Evolutionary conservation across 208 protist species (phyloP).

Genomic region (Crithidia expoeki): DNA sequence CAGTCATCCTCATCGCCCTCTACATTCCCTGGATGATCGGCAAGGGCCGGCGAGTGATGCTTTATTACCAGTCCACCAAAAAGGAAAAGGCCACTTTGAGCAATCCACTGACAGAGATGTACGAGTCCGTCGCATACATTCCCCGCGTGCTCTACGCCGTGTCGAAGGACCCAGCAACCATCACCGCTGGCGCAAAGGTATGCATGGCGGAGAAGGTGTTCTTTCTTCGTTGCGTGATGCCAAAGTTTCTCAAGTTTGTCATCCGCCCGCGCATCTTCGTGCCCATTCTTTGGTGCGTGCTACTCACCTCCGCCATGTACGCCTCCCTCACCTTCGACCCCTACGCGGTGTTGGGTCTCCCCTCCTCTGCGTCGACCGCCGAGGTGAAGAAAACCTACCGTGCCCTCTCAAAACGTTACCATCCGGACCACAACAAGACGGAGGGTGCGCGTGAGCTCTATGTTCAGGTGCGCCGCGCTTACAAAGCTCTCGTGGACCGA

Average conservation of each 20-base stretch:
- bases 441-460: conserved; percentile 89
- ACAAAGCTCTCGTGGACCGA: conserved; percentile 93
- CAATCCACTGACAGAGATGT: conserved; percentile 68
- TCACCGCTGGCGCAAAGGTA: conserved; percentile 69
- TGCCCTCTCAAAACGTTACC: conserved; percentile 76
- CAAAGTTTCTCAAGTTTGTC: conserved; percentile 88
- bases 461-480: conserved; percentile 87
- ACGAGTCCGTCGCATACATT: conserved; percentile 69
- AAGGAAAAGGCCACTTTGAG: conserved; percentile 47
- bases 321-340: conserved; percentile 87
- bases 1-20: conserved; percentile 80
- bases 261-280: conserved; percentile 84
- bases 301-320: conserved; percentile 91
- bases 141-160: conserved; percentile 52
- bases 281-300: conserved; percentile 75
- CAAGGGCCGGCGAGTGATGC: conserved; percentile 46
- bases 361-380: conserved; percentile 50
- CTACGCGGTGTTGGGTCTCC: conserved; percentile 78
- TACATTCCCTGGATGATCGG: conserved; percentile 90
- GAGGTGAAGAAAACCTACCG: conserved; percentile 92
- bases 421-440: conserved; percentile 93
- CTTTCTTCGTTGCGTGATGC: conserved; percentile 81
- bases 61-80: conserved; percentile 68
- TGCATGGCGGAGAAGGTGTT: conserved; percentile 77
- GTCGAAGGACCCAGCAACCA: conserved; percentile 47